Evolutionary conservation across 768 basidiomycete species (phyloP), one percentile per base, ranked within the genome.

Genomic region (Sarcodon aspratus): DNA sequence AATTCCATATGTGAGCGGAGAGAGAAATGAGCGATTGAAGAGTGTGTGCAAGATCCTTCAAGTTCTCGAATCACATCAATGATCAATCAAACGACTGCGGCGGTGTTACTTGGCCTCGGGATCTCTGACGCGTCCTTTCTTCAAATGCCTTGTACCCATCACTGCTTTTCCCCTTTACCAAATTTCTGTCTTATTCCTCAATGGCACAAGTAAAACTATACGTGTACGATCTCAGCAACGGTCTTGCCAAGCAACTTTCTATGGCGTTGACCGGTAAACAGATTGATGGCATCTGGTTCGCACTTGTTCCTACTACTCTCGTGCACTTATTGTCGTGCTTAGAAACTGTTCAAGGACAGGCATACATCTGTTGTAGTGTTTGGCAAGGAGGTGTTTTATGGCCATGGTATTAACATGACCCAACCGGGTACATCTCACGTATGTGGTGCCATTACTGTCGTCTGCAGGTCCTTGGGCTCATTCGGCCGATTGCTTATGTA

Each of bases 341-440:
- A 59, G 48, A 45, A 54, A 34, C 48, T 33, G 33, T 36, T 36
- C 48, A 37, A 55, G 53, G 48, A 18, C 54, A 88, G 91, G 92
- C 94, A 98, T 65, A 95, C 94, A 0, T 91, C 89, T 12, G 75
- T 97, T 17, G 92, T 96, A 43, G 81, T 84, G 3, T 96, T 79
- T 62, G 80, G 80, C 2, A 80, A 82, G 57, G 94, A 98, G 60
- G 67, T 89, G 31, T 95, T 88, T 58, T 98, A 92, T 62, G 93
- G 94, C 2, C 87, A 81, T 56, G 94, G 94, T 2, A 92, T 97
- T 50, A 66, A 59, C 44, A 75, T 75, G 18, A 79, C 84, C 0
- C 55, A 57, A 1, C 93, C 94, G 0, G 92, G 93, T 11, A 71
- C 69, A 55, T 92, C 93, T 2, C 90, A 92, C 68, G 88, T 88